phyloP scores from a whole-genome alignment of 202 grass and related monocot species.

The Musa balbisiana region DNA sequence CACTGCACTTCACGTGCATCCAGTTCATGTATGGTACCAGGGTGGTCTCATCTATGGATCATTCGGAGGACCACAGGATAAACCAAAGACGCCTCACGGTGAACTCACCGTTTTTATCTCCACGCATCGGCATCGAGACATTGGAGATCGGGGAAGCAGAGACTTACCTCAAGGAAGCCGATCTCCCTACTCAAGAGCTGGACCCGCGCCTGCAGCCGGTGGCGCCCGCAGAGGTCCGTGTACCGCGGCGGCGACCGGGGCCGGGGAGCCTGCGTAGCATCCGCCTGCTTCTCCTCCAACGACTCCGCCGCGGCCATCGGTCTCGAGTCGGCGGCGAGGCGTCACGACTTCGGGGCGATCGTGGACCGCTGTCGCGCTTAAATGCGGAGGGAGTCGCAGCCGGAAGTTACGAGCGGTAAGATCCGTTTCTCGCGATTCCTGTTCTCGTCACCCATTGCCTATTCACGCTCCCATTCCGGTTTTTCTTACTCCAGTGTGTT shows the following conservation, averaged over 20 bases:
- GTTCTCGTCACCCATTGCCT: too few relatives aligned
- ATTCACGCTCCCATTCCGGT: too few relatives aligned
- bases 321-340: neutral
- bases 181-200: slow-evolving; percentile 11
- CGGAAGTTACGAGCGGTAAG: too few relatives aligned
- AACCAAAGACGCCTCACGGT: neutral
- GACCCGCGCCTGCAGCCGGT: slow-evolving; percentile 17
- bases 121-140: neutral
- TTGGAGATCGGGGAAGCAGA: neutral
- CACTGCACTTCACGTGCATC: too few relatives aligned
- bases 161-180: slow-evolving; percentile 6
- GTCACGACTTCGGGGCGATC: too few relatives aligned
- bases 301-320: neutral
- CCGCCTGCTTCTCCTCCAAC: neutral
- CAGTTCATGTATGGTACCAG: too few relatives aligned
- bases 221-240: slow-evolving; percentile 19
- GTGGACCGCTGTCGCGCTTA: too few relatives aligned
- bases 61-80: neutral
- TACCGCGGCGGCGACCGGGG: slow-evolving; percentile 9
- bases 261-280: neutral
- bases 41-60: neutral
- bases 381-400: too few relatives aligned
- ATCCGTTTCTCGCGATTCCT: too few relatives aligned
- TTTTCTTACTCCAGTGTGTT: too few relatives aligned
- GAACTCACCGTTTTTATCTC: neutral